Conservation (phyloP, 768 basidiomycete species). For the Boletus rufocinnamomeus region DNA sequence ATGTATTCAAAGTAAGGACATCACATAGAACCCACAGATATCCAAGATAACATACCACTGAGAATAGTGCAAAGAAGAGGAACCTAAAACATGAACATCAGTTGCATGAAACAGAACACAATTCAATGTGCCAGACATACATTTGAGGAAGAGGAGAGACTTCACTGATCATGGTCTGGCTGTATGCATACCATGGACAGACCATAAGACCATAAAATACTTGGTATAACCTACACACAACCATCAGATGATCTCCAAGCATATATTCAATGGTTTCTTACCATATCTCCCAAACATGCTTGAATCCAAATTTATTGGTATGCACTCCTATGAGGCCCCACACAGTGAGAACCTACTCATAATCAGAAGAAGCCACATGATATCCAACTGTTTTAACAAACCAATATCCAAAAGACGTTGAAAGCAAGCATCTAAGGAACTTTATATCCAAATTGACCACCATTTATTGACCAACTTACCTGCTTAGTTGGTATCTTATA, state of each 20-base stretch:
- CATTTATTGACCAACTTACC: constrained; percentile 21
- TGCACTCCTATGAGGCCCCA: constrained; percentile 82
- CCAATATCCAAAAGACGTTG: constrained; percentile 73
- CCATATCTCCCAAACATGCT: constrained; percentile 84
- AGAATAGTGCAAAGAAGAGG: constrained; percentile 74
- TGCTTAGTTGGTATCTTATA: constrained; percentile 65
- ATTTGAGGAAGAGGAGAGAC: constrained; percentile 74
- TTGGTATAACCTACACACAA: constrained; percentile 57
- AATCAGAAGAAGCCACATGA: background rate
- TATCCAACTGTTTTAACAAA: constrained; percentile 31
- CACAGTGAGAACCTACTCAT: constrained; percentile 54
- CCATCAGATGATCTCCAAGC: background rate
- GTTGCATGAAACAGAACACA: background rate
- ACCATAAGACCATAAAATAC: constrained; percentile 72
- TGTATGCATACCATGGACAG: constrained; percentile 81
- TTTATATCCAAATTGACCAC: background rate
- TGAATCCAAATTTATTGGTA: constrained; percentile 74
- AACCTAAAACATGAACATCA: constrained; percentile 43
- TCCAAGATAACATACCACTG: constrained; percentile 47
- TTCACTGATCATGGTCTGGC: constrained; percentile 82
- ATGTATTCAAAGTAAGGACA: background rate
- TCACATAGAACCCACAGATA: background rate
- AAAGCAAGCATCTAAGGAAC: constrained; percentile 62
- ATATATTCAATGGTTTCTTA: constrained; percentile 23
- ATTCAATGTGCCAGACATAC: constrained; percentile 36